Evolutionary conservation across 2,329 filamentous ascomycete genomes (phyloP), one percentile per base, ranked within the genome.

Genomic region (Pseudofabraea citricarpa): DNA sequence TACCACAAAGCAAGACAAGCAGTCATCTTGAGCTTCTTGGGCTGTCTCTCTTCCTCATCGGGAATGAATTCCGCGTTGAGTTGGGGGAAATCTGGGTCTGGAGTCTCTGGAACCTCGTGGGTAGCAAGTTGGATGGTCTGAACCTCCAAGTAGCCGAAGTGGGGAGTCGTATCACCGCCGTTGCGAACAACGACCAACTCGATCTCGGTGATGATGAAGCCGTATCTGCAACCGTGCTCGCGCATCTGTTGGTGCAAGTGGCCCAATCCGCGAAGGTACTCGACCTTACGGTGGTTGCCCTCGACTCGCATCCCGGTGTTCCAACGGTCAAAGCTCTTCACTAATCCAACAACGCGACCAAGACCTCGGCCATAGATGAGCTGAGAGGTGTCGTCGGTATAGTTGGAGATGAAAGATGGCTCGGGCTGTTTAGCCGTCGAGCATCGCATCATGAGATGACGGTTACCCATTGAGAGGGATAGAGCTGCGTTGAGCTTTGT

Each of bases 131-230:
- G 78, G 16, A 83, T 73, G 33, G 71, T 75, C 15, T 72, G 69
- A 21, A 95, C 75, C 64, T 97, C 90, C 5, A 96, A 72, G 64
- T 83, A 88, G n/a, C 91, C 90, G 59, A 95, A 96, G 62, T 89
- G 82, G 0, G 90, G 90, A 1, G 81, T 81, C 31, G 74, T 68
- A 57, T 75, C 83, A 54, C 62, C 78, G 41, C 90, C 90, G 53
- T 86, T 87, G 57, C 90, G 87, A 1, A 95, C 89, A 55, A 93
- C 82, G 29, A 96, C 83, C 7, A 96, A 81, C 68, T 97, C 91
- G 56, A 95, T 95, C 68, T 96, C 91, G 1, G 89, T 96, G 60
- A 96, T 81, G 64, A 97, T 91, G 72, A 95, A 97, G 43, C 91
- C 91, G 64, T 96, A 97, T 46, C 91, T 83, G 62, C 88, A 94